phyloP scores from a whole-genome alignment of 1,284 basidiomycete genomes.

The Ustilago hordei region DNA sequence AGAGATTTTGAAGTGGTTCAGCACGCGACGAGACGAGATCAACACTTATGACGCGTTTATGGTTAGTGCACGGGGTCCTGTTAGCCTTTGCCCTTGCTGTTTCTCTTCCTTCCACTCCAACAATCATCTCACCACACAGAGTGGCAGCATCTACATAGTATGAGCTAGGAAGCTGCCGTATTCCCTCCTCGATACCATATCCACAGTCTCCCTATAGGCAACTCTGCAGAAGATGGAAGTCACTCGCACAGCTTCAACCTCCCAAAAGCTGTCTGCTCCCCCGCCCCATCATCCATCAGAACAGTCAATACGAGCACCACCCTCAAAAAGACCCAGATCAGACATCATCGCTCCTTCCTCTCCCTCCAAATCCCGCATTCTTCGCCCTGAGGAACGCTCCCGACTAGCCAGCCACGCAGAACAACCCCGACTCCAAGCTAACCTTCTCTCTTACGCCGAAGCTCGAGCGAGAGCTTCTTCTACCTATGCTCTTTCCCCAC shows the following conservation, averaged over 20 bases:
- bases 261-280: background rate
- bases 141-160: no score
- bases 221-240: conserved; percentile 21
- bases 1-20: background rate
- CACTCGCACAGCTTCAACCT: conserved; percentile 29
- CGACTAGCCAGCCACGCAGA: conserved; percentile 14
- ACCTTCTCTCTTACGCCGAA: conserved; percentile 35
- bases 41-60: background rate
- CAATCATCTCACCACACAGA: background rate
- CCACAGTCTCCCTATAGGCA: background rate
- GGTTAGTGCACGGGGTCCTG: background rate
- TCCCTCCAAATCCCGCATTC: conserved; percentile 19
- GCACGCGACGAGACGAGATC: conserved; percentile 8
- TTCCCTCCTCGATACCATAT: no score
- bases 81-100: background rate
- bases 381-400: background rate
- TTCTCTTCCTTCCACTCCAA: background rate
- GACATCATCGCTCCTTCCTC: conserved; percentile 32
- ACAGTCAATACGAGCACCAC: background rate
- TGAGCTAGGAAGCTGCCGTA: no score
- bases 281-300: background rate
- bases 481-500: background rate
- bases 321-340: conserved; percentile 15
- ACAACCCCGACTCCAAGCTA: conserved; percentile 23
- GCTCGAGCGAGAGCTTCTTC: conserved; percentile 25